phyloP scores from a whole-genome alignment of 1,284 basidiomycete genomes.

The Agroathelia rolfsii region DNA sequence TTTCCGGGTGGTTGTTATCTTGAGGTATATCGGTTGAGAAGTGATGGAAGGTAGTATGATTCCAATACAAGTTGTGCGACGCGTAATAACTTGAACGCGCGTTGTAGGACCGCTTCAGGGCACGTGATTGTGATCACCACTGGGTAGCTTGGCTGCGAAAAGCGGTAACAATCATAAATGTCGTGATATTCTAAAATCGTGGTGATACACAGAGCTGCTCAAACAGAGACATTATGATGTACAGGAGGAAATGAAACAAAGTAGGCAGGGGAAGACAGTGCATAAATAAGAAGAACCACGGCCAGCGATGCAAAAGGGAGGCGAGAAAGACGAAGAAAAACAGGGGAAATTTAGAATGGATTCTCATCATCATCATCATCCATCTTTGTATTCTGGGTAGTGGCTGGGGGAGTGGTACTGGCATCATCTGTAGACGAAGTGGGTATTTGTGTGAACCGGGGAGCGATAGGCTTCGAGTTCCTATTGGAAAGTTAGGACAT shows the following conservation, averaged over 20 bases:
- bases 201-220: too few relatives aligned
- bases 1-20: too few relatives aligned
- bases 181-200: too few relatives aligned
- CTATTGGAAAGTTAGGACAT: conserved; percentile 22
- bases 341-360: conserved; percentile 37
- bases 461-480: conserved; percentile 44
- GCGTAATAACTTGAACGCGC: too few relatives aligned
- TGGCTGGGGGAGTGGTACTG: conserved; percentile 14
- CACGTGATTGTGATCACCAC: too few relatives aligned
- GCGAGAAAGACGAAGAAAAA: conserved; percentile 22
- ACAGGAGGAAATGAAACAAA: conserved; percentile 6
- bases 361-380: conserved; percentile 42
- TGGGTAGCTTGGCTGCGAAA: too few relatives aligned
- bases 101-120: too few relatives aligned
- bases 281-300: neutral
- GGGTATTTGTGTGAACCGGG: conserved; percentile 44
- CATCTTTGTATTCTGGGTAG: conserved; percentile 20
- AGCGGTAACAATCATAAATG: too few relatives aligned
- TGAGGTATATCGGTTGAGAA: too few relatives aligned
- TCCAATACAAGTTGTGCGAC: too few relatives aligned
- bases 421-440: conserved; percentile 28
- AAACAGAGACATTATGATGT: conserved; percentile 17
- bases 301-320: conserved; percentile 5
- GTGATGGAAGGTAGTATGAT: too few relatives aligned
- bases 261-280: conserved; percentile 2